phyloP scores from a whole-genome alignment of 2,329 filamentous ascomycete species.

The Paecilomyces fulvus region DNA sequence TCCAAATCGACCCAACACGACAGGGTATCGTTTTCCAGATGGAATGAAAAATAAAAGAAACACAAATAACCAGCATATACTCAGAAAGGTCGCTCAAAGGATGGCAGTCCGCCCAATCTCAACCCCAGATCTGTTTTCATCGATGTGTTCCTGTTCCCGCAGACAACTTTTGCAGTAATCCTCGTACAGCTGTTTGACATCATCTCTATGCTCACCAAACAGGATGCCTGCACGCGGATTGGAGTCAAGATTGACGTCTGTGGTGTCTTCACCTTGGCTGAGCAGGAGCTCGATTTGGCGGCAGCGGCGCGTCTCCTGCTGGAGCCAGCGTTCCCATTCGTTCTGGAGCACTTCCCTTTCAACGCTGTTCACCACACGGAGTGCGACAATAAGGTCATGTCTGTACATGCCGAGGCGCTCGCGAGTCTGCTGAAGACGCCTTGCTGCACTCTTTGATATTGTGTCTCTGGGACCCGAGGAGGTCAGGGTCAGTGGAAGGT shows the following conservation, averaged over 20 bases:
- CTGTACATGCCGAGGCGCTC: constrained; percentile 76
- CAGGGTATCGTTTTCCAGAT: constrained; percentile 7
- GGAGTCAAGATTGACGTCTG: constrained; percentile 14
- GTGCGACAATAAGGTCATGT: constrained; percentile 82
- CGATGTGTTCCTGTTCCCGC: constrained; percentile 30
- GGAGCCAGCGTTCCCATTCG: constrained; percentile 91
- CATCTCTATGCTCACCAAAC: constrained; percentile 30
- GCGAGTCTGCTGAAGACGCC: constrained; percentile 66
- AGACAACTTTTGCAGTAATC: constrained; percentile 56
- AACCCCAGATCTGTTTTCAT: constrained; percentile 4
- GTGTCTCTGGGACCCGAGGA: constrained; percentile 19
- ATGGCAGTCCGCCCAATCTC: background rate
- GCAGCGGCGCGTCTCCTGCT: constrained; percentile 69
- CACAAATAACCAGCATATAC: constrained; percentile 6
- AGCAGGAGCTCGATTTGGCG: constrained; percentile 50
- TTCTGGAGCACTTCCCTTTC: constrained; percentile 77
- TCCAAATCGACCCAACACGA: background rate
- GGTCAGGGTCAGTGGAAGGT: constrained; percentile 21
- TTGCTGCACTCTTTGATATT: constrained; percentile 29
- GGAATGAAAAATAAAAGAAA: constrained; percentile 2
- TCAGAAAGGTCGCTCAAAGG: constrained; percentile 5
- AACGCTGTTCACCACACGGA: constrained; percentile 81
- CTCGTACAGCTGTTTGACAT: constrained; percentile 49
- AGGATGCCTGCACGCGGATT: constrained; percentile 19
- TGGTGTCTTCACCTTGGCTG: constrained; percentile 13